A percentile compares a stretch with the other conserved stretches of the same genome.
Conservation (phyloP, 768 basidiomycete genomes). For the Russula dissimulans region DNA sequence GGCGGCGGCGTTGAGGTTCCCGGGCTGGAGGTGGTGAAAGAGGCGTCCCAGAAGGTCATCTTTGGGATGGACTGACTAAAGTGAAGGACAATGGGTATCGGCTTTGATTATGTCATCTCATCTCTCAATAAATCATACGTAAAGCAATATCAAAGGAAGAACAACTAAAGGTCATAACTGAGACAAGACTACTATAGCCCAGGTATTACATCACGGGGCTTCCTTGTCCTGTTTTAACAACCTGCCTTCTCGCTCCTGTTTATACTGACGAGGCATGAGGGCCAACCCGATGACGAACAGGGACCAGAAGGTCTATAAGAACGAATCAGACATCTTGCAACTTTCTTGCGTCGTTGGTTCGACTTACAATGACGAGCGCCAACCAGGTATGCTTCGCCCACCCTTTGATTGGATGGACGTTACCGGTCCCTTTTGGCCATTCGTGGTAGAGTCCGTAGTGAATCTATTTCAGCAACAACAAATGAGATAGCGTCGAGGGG, state of each 20-base stretch:
- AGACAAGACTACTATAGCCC: no score
- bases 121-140: background rate
- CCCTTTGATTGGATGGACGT: constrained; percentile 2
- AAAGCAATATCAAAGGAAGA: background rate
- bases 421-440: constrained; percentile 17
- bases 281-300: constrained; percentile 5
- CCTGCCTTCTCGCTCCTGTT: constrained; percentile 8
- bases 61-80: background rate
- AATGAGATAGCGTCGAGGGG: background rate
- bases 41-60: constrained; percentile 21
- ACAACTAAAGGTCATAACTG: background rate
- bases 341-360: background rate
- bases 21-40: background rate
- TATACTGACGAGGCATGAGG: constrained; percentile 10
- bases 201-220: background rate
- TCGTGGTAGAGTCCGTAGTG: constrained; percentile 7
- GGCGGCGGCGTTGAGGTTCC: constrained; percentile 15
- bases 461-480: background rate
- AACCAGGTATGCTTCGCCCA: constrained; percentile 11
- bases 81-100: no score
- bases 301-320: constrained; percentile 8
- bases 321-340: background rate
- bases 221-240: constrained; percentile 1
- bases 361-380: constrained; percentile 13
- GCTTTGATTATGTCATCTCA: no score